Percentiles rank a stretch among this genome's conserved stretches.
phyloP scores from a whole-genome alignment of 1,284 basidiomycete genomes.

The Ganoderma boninense region DNA sequence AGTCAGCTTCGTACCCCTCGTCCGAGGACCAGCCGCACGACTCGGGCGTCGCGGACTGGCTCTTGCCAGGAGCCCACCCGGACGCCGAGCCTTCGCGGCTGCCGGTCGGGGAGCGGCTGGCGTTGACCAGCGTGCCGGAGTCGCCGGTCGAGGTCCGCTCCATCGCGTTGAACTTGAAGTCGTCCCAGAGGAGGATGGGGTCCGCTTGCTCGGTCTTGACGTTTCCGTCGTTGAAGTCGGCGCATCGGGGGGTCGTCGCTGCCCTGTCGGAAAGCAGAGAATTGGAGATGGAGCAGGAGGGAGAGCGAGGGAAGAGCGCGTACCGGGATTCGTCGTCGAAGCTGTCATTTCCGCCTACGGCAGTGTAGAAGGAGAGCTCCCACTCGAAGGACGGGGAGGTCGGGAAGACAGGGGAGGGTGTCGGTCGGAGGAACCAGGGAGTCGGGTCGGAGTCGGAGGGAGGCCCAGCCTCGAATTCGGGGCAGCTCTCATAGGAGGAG shows the following conservation, averaged over 20 bases:
- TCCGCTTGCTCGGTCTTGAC: background rate
- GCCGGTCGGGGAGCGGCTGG: background rate
- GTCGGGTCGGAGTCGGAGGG: background rate
- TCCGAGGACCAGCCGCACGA: background rate
- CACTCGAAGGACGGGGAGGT: background rate
- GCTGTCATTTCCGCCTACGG: background rate
- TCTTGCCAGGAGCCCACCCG: background rate
- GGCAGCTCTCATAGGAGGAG: background rate
- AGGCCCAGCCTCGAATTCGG: background rate
- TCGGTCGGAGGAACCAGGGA: background rate
- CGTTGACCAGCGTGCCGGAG: background rate
- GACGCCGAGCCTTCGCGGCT: background rate
- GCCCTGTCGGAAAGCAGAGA: background rate
- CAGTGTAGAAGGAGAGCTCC: background rate
- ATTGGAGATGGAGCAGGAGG: background rate
- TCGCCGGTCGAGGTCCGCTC: background rate
- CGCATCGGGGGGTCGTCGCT: background rate
- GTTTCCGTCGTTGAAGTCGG: background rate
- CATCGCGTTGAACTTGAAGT: background rate
- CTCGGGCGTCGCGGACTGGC: background rate
- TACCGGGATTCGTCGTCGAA: background rate
- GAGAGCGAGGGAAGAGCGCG: background rate
- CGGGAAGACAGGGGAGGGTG: background rate
- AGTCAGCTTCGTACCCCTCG: constrained; percentile 5
- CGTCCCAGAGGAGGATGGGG: background rate